Conservation (phyloP, 345 rosid species). For the Rhodomyrtus tomentosa region DNA sequence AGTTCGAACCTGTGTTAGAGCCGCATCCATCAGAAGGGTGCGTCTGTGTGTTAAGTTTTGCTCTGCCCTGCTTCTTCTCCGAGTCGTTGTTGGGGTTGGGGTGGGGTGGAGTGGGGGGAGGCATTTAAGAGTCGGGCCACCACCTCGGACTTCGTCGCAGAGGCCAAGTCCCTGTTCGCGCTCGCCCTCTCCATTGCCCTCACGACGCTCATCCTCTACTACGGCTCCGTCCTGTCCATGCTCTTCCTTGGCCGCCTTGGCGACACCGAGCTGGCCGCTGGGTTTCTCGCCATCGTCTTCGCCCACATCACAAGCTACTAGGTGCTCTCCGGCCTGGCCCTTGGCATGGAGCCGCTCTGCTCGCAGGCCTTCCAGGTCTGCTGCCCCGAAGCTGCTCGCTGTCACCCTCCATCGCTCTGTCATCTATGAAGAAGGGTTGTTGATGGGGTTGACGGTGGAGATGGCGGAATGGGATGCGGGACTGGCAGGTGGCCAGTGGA, state of each 20-base stretch:
- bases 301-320: constrained; percentile 92
- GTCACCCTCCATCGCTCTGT: constrained; percentile 78
- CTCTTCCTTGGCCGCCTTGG: constrained; percentile 82
- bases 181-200: constrained; percentile 76
- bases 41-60: no score
- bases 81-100: no score
- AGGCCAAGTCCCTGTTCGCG: constrained; percentile 55
- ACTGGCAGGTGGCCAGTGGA: no score
- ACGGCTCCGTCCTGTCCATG: constrained; percentile 83
- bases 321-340: constrained; percentile 81
- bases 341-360: constrained; percentile 93
- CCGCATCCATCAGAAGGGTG: no score
- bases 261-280: constrained; percentile 75
- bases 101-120: no score
- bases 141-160: constrained; percentile 23
- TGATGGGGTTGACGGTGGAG: no score
- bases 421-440: constrained; percentile 2
- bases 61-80: no score
- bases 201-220: constrained; percentile 72
- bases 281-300: constrained; percentile 90
- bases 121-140: no score
- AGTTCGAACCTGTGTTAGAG: no score
- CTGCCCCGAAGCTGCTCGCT: constrained; percentile 67
- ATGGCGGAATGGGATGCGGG: no score
- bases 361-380: constrained; percentile 90